Conservation (phyloP, 768 basidiomycete species). For the Russula compacta region DNA sequence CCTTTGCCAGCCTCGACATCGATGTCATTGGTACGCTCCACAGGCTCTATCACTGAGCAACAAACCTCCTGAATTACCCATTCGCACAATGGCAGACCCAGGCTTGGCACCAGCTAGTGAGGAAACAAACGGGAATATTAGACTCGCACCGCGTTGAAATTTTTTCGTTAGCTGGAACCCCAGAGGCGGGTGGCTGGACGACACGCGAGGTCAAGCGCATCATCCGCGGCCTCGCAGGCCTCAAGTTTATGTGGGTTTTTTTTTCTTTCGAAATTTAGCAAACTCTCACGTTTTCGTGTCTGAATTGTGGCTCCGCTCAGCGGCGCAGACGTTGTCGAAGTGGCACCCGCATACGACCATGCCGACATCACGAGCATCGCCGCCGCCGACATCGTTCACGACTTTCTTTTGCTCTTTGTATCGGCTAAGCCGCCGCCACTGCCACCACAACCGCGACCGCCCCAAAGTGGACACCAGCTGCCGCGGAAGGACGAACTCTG, state of each 20-base stretch:
- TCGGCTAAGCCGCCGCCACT: conserved; percentile 31
- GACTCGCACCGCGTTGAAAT: not conserved
- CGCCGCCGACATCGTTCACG: conserved; percentile 60
- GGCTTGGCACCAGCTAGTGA: conserved; percentile 57
- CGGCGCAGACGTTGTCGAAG: conserved; percentile 67
- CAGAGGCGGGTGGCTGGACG: conserved; percentile 81
- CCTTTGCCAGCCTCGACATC: conserved; percentile 53
- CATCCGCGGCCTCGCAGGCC: conserved; percentile 64
- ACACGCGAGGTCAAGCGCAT: conserved; percentile 75
- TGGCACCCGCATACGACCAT: conserved; percentile 64
- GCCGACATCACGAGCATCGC: conserved; percentile 63
- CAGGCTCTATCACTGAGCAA: not conserved
- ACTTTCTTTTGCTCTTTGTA: conserved; percentile 56
- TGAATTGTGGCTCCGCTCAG: no score
- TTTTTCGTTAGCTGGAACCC: conserved; percentile 55
- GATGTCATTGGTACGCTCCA: conserved; percentile 58
- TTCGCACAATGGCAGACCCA: conserved; percentile 42
- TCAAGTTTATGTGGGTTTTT: conserved; percentile 66
- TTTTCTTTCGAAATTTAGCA: not conserved
- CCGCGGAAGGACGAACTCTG: conserved; percentile 26
- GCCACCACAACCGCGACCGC: conserved; percentile 27
- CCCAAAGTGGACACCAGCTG: conserved; percentile 18
- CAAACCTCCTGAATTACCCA: not conserved
- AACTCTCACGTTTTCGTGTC: not conserved
- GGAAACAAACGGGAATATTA: not conserved